A percentile compares a stretch with the other conserved stretches of the same genome.
Evolutionary conservation across 163 green algal species (phyloP).

Genomic region (Scenedesmus sp.): DNA sequence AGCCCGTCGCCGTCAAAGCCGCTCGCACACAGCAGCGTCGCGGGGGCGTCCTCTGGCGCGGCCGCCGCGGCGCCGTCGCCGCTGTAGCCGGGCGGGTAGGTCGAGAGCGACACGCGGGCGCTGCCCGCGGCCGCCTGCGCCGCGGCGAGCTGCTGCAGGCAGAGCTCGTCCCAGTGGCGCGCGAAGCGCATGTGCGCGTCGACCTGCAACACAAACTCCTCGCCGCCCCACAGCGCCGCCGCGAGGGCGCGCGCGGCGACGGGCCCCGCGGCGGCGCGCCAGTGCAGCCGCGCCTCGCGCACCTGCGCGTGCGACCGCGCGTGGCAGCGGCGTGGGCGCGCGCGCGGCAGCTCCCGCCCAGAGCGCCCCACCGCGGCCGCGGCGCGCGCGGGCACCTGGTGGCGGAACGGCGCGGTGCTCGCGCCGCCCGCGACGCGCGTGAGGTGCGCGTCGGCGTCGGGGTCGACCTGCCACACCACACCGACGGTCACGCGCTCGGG

Average conservation of each 20-base stretch:
- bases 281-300: conserved; percentile 61
- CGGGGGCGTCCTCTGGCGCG: conserved; percentile 49
- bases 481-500: conserved; percentile 66
- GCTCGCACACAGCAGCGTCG: conserved; percentile 66
- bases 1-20: conserved; percentile 61
- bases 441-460: not conserved
- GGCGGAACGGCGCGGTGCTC: conserved; percentile 3
- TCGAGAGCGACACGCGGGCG: conserved; percentile 67
- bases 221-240: conserved; percentile 68
- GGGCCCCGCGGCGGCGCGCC: conserved; percentile 64
- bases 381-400: conserved; percentile 10
- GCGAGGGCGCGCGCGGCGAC: conserved; percentile 71
- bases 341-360: not conserved
- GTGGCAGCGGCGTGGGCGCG: conserved; percentile 6
- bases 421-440: conserved; percentile 15
- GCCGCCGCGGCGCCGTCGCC: conserved; percentile 60
- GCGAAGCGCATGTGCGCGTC: conserved; percentile 78
- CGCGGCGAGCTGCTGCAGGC: conserved; percentile 45
- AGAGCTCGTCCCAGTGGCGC: conserved; percentile 48
- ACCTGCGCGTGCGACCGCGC: conserved; percentile 45
- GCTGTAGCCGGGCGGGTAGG: conserved; percentile 73
- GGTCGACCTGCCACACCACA: conserved; percentile 74
- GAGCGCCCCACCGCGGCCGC: not conserved
- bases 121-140: conserved; percentile 39
- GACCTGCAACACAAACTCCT: conserved; percentile 77